These are phyloP conservation scores for Eurotiales sp. DNA, from an alignment of 2,329 filamentous ascomycete genomes.

Conservation along the genomic window DNA sequence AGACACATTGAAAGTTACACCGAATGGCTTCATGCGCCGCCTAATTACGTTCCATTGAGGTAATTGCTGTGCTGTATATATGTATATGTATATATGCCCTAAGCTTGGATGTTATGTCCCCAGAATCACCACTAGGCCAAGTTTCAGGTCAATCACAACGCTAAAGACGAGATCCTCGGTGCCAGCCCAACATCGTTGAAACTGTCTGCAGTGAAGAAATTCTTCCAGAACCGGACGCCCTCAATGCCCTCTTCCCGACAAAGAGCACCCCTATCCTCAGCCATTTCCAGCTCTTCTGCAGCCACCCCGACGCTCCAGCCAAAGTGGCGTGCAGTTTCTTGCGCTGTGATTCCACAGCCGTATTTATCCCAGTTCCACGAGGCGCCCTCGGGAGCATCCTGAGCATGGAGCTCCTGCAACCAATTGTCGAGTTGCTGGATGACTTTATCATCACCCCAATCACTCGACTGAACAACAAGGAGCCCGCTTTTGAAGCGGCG, in stretches of 20 bases:
- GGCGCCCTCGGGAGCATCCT: slow-evolving; percentile 61
- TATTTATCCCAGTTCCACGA: slow-evolving; percentile 74
- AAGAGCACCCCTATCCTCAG: slow-evolving; percentile 80
- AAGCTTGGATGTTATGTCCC: too few relatives aligned
- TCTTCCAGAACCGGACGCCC: slow-evolving; percentile 90
- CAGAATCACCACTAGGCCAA: too few relatives aligned
- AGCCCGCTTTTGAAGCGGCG: slow-evolving; percentile 89
- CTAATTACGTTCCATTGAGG: too few relatives aligned
- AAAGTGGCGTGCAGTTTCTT: slow-evolving; percentile 84
- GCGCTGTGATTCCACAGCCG: slow-evolving; percentile 81
- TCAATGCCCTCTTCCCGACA: slow-evolving; percentile 92
- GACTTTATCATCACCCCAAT: slow-evolving; percentile 87
- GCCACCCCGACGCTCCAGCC: slow-evolving; percentile 97
- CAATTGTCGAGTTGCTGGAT: slow-evolving; percentile 71
- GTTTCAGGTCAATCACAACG: slow-evolving; percentile 2
- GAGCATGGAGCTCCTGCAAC: slow-evolving; percentile 68
- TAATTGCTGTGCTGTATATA: too few relatives aligned
- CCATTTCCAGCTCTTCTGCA: slow-evolving; percentile 94
- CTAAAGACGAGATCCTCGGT: slow-evolving; percentile 8
- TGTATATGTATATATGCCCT: too few relatives aligned
- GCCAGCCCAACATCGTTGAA: slow-evolving; percentile 2
- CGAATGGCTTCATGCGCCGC: too few relatives aligned
- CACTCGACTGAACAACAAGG: slow-evolving; percentile 85
- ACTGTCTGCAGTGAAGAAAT: slow-evolving; percentile 36
- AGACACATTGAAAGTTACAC: too few relatives aligned